A percentile compares a stretch with the other conserved stretches of the same genome.
Conservation (phyloP, 2,329 filamentous ascomycete species). For the Diaporthe vexans region DNA sequence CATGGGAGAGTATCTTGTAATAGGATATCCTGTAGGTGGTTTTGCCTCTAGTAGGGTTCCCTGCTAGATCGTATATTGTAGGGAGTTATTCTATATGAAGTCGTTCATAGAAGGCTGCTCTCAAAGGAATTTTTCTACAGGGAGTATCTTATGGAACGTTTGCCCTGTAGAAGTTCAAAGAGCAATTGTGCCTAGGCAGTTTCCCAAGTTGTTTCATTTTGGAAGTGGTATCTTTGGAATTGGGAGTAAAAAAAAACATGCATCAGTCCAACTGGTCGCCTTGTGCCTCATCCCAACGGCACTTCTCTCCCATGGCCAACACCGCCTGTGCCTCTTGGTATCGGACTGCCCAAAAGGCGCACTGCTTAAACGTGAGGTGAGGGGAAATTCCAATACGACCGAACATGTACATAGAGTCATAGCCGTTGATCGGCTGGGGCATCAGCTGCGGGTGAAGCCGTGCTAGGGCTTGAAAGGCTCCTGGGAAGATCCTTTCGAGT, state of each 20-base stretch:
- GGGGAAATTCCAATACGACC: slow-evolving; percentile 11
- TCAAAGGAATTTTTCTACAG: no score
- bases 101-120: no score
- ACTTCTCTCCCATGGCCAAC: no score
- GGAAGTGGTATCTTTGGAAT: neutral
- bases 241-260: neutral
- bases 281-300: neutral
- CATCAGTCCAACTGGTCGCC: neutral
- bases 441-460: slow-evolving; percentile 13
- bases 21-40: no score
- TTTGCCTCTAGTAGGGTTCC: no score
- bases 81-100: no score
- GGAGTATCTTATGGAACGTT: no score
- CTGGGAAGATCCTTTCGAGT: slow-evolving; percentile 5
- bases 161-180: no score
- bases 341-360: slow-evolving; percentile 2
- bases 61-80: no score
- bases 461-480: neutral
- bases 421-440: neutral
- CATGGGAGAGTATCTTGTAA: no score
- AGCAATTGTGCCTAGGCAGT: no score
- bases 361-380: slow-evolving; percentile 6
- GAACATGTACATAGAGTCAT: slow-evolving; percentile 14
- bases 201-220: neutral
- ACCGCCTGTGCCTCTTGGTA: neutral